Conservation (phyloP, 306 rosid genomes). For the Albizia julibrissin region DNA sequence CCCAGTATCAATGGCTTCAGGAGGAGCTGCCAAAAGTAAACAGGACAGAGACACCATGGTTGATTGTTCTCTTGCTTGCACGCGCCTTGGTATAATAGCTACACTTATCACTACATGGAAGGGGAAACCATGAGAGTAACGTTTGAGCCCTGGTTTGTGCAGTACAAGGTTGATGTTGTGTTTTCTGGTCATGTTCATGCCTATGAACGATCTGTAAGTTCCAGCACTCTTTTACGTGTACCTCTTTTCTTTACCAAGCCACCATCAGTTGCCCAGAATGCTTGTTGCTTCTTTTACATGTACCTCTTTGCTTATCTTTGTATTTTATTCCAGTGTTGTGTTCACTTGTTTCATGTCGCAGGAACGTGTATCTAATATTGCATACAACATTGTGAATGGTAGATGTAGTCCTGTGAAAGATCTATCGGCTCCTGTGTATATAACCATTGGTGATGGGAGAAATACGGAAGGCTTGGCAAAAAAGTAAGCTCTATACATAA, state of each 20-base stretch:
- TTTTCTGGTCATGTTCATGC: slow-evolving; percentile 95
- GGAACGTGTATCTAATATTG: slow-evolving; percentile 82
- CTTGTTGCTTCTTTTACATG: not conserved
- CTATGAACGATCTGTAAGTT: slow-evolving; percentile 82
- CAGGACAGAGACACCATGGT: slow-evolving; percentile 86
- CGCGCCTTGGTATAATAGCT: slow-evolving; percentile 73
- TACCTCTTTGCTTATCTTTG: not conserved
- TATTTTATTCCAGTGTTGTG: not conserved
- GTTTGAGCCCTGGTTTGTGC: slow-evolving; percentile 71
- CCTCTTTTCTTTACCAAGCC: not conserved
- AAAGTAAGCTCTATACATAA: slow-evolving; percentile 53
- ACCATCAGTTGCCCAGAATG: no score
- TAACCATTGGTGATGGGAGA: slow-evolving; percentile 94
- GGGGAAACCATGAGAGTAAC: slow-evolving; percentile 90
- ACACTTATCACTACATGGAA: slow-evolving; percentile 82
- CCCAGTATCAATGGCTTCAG: slow-evolving; percentile 79
- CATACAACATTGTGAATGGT: slow-evolving; percentile 72
- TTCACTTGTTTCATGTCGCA: slow-evolving; percentile 29
- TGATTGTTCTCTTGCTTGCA: slow-evolving; percentile 80
- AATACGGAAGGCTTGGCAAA: slow-evolving; percentile 84
- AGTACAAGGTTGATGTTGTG: slow-evolving; percentile 79
- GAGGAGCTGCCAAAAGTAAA: slow-evolving; percentile 69
- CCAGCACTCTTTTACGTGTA: slow-evolving; percentile 1
- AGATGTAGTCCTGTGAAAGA: slow-evolving; percentile 66
- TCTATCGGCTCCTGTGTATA: slow-evolving; percentile 82